Evolutionary conservation across 345 rosid genomes (phyloP).

Genomic region (Boechera divaricarpa): DNA sequence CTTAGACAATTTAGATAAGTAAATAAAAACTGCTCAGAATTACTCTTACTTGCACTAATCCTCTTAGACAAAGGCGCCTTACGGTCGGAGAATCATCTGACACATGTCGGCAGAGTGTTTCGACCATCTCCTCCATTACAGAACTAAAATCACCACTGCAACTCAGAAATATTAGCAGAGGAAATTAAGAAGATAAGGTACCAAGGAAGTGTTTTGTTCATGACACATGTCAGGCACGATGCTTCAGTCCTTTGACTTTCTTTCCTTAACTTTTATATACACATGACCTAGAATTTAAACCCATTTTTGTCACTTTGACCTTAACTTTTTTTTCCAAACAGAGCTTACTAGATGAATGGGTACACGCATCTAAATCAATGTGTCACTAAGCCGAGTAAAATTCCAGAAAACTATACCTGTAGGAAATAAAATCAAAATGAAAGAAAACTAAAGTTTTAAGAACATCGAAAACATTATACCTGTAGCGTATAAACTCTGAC

Average conservation of each 20-base stretch:
- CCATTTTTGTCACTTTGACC: slow-evolving; percentile 8
- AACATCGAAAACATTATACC: slow-evolving; percentile 52
- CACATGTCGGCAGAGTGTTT: slow-evolving; percentile 86
- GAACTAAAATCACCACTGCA: slow-evolving; percentile 79
- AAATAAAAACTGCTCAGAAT: slow-evolving; percentile 9
- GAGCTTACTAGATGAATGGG: background rate
- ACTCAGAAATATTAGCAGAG: slow-evolving; percentile 25
- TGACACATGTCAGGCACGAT: slow-evolving; percentile 13
- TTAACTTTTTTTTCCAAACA: slow-evolving; percentile 15
- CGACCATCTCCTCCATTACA: slow-evolving; percentile 92
- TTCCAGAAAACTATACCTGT: slow-evolving; percentile 1
- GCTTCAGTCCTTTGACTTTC: slow-evolving; percentile 8
- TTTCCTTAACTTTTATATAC: slow-evolving; percentile 15
- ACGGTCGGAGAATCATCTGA: slow-evolving; percentile 97
- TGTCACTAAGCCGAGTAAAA: background rate
- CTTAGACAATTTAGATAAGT: slow-evolving; percentile 22
- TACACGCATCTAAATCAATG: slow-evolving; percentile 4
- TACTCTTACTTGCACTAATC: slow-evolving; percentile 80
- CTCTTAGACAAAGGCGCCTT: slow-evolving; percentile 91
- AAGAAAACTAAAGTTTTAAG: background rate
- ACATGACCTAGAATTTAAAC: slow-evolving; percentile 14
- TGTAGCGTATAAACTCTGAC: slow-evolving; percentile 87
- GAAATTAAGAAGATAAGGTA: slow-evolving; percentile 20
- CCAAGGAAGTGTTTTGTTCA: slow-evolving; percentile 21
- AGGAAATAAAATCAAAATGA: slow-evolving; percentile 5